phyloP scores from a whole-genome alignment of 139 green algal genomes.

The Chlorella vulgaris region DNA sequence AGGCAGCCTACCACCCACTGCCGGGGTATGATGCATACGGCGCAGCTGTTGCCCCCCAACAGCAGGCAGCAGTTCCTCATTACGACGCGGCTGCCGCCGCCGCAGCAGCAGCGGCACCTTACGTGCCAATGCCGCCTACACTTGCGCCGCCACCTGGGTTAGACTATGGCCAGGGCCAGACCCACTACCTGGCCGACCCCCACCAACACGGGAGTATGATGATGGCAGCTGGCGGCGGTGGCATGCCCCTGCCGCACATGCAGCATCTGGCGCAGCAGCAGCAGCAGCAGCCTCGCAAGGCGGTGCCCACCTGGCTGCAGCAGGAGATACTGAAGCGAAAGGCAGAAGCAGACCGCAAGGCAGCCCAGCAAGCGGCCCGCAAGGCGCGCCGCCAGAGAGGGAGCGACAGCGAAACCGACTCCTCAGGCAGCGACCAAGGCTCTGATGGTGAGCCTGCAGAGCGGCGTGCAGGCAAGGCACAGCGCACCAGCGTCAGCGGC shows the following conservation, averaged over 20 bases:
- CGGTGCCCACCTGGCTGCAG: slow-evolving; percentile 54
- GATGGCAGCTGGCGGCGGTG: background rate
- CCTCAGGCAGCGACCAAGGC: background rate
- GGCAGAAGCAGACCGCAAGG: background rate
- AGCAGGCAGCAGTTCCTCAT: background rate
- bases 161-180: too few relatives aligned
- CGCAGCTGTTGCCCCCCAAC: background rate
- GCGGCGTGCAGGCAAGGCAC: background rate
- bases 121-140: background rate
- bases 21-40: background rate
- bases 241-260: background rate
- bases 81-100: background rate
- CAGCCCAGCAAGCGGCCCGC: background rate
- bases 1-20: background rate
- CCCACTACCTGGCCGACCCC: background rate
- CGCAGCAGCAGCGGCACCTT: background rate
- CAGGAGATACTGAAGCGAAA: slow-evolving; percentile 47
- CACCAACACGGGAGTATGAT: background rate
- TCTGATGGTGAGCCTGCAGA: background rate
- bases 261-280: too few relatives aligned
- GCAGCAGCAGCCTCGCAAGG: slow-evolving; percentile 12
- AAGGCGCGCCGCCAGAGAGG: background rate
- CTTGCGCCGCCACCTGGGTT: too few relatives aligned
- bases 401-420: slow-evolving; percentile 10
- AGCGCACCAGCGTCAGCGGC: background rate